Evolutionary conservation across 441 rosid species (phyloP), one percentile per base, ranked within the genome.

Genomic region (Croton setiger): DNA sequence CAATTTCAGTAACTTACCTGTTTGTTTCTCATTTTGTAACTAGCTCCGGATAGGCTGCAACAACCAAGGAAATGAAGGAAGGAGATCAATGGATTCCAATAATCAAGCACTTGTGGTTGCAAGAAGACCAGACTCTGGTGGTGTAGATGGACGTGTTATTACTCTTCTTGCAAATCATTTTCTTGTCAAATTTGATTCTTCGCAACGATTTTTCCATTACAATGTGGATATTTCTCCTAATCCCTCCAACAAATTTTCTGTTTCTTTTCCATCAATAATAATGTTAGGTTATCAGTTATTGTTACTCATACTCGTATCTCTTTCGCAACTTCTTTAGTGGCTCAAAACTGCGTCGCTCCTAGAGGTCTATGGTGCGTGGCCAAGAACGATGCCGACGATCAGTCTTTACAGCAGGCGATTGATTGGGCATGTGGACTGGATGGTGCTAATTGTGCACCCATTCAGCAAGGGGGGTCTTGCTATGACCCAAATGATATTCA

Each of bases 311-410:
- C 48, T 59, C 7, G 39, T 65, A 3, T 13, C 43, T 21, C 72
- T 61, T 58, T 73, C 12, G 35, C 62, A 64, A 8, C 82, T 18
- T 70, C 72, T 15, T 76, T 70, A 3, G 65, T 35, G 69, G 82
- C 77, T 56, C 80, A 75, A 51, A 66, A 63, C 23, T 72, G 71
- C 56, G 71, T 74, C 8, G 83, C 70, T 17, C 79, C 73, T 41
- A 72, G 78, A 84, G 90, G 86, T 76, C 83, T 94, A 3, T 94
- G 97, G 96, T 94, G 99, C 73, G 98, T 92, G 23, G 97, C 99
- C 7, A 94, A 90, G 92, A 94, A 94, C 84, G 88, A 94, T 84
- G 98, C 99, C 13, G 92, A 85, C n/a, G 98, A 94, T 70, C 79
- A 89, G 18, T 76, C 90, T 13, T 84, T 94, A 4, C 97, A 84